A percentile compares a stretch with the other conserved stretches of the same genome.
Conservation (phyloP, 164 flowering plant genomes). For the Aristolochia californica region DNA sequence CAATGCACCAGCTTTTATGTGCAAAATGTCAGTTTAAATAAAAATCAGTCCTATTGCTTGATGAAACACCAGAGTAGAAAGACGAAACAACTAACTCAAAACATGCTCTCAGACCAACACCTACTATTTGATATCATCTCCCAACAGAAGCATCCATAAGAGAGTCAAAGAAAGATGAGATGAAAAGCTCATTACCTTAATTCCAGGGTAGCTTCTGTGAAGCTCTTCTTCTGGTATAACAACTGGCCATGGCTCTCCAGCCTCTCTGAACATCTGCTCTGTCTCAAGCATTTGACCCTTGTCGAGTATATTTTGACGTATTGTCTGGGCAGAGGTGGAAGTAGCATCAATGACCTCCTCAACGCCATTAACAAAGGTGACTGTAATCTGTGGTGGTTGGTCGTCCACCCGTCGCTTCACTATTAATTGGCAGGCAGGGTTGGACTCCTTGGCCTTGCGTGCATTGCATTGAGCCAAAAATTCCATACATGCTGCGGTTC, state of each 20-base stretch:
- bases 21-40: too few species aligned
- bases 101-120: too few species aligned
- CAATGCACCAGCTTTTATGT: too few species aligned
- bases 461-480: slow-evolving; percentile 91
- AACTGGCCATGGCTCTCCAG: slow-evolving; percentile 88
- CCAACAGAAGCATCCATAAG: too few species aligned
- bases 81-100: too few species aligned
- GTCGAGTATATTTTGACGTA: slow-evolving; percentile 57
- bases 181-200: slow-evolving; percentile 39
- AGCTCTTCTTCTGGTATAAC: slow-evolving; percentile 81
- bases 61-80: too few species aligned
- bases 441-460: slow-evolving; percentile 83
- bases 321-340: slow-evolving; percentile 55
- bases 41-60: too few species aligned
- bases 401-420: slow-evolving; percentile 90
- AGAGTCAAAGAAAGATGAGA: too few species aligned
- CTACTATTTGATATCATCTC: too few species aligned
- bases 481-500: slow-evolving; percentile 79
- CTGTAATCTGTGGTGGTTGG: slow-evolving; percentile 74
- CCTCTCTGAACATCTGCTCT: slow-evolving; percentile 88
- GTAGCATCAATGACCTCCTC: slow-evolving; percentile 79
- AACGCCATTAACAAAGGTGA: slow-evolving; percentile 81
- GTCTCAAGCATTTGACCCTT: slow-evolving; percentile 79
- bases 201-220: slow-evolving; percentile 37
- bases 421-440: slow-evolving; percentile 59